A percentile compares a stretch with the other conserved stretches of the same genome.
Conservation (phyloP, 495 filamentous ascomycete genomes). For the Cercophora sp. region DNA sequence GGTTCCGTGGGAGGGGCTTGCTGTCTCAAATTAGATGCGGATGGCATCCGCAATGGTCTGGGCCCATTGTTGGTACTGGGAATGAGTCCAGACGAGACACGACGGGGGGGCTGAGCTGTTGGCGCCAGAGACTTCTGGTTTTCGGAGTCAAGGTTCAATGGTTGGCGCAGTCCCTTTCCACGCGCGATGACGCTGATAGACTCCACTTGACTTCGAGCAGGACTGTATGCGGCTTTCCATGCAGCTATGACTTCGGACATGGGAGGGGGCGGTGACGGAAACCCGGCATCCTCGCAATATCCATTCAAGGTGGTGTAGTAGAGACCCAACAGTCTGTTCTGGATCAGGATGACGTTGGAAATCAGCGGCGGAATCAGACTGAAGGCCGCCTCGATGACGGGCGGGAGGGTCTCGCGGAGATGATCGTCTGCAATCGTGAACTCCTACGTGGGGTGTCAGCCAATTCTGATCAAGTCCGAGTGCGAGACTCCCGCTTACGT, state of each 20-base stretch:
- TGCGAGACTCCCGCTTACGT: constrained; percentile 46
- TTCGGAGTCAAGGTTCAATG: constrained; percentile 43
- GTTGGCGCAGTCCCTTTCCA: constrained; percentile 69
- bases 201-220: constrained; percentile 68
- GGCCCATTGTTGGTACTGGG: constrained; percentile 21
- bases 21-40: constrained; percentile 20
- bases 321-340: constrained; percentile 77
- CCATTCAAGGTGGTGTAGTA: constrained; percentile 80
- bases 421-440: constrained; percentile 81
- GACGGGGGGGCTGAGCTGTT: constrained; percentile 25
- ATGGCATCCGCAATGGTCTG: constrained; percentile 37
- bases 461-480: not conserved
- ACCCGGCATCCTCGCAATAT: constrained; percentile 67
- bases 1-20: constrained; percentile 13
- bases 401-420: constrained; percentile 70
- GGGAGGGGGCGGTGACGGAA: constrained; percentile 69
- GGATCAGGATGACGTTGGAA: constrained; percentile 68
- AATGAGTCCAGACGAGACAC: constrained; percentile 33
- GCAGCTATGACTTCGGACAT: constrained; percentile 66
- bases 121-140: constrained; percentile 16
- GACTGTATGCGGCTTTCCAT: constrained; percentile 65
- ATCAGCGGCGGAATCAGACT: constrained; percentile 77
- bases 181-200: constrained; percentile 62
- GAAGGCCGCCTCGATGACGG: constrained; percentile 68
- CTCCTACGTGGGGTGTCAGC: constrained; percentile 49